These are phyloP conservation scores for Paracorniculantispora psalliotae DNA, from an alignment of 2,329 filamentous ascomycete genomes.

Conservation along the genomic window DNA sequence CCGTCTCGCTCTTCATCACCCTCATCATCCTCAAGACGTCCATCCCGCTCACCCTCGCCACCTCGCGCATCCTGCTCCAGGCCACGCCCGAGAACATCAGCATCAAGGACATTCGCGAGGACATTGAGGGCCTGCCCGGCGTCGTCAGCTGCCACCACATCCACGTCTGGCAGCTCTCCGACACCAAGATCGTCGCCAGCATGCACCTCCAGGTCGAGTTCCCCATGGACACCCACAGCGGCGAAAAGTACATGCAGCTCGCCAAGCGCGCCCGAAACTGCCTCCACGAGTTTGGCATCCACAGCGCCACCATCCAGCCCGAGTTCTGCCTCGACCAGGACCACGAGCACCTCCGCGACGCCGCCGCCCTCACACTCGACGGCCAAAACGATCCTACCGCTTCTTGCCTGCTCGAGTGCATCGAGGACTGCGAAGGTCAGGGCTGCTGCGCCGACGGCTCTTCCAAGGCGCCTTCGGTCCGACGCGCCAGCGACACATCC, in stretches of 20 bases:
- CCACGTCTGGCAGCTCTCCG: conserved; percentile 95
- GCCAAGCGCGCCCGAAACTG: conserved; percentile 79
- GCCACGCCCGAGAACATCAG: conserved; percentile 86
- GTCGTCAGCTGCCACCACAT: conserved; percentile 91
- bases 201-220: conserved; percentile 92
- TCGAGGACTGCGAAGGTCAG: conserved; percentile 33
- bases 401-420: conserved; percentile 45
- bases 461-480: conserved; percentile 31
- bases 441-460: conserved; percentile 30
- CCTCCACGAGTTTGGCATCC: conserved; percentile 91
- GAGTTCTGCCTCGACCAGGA: conserved; percentile 64
- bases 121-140: conserved; percentile 79
- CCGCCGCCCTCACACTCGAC: conserved; percentile 31
- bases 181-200: conserved; percentile 88
- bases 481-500: conserved; percentile 31
- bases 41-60: conserved; percentile 72
- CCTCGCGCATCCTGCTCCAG: conserved; percentile 84
- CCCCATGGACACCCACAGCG: conserved; percentile 76
- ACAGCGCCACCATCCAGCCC: conserved; percentile 95
- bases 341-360: conserved; percentile 36
- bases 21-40: conserved; percentile 69
- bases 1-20: conserved; percentile 91
- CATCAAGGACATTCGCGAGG: conserved; percentile 84
- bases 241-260: conserved; percentile 82
- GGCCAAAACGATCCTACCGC: conserved; percentile 25